Evolutionary conservation across 108 stramenopile genomes (phyloP), one percentile per base, ranked within the genome.

Genomic region (Chaetoceros tenuissimus): DNA sequence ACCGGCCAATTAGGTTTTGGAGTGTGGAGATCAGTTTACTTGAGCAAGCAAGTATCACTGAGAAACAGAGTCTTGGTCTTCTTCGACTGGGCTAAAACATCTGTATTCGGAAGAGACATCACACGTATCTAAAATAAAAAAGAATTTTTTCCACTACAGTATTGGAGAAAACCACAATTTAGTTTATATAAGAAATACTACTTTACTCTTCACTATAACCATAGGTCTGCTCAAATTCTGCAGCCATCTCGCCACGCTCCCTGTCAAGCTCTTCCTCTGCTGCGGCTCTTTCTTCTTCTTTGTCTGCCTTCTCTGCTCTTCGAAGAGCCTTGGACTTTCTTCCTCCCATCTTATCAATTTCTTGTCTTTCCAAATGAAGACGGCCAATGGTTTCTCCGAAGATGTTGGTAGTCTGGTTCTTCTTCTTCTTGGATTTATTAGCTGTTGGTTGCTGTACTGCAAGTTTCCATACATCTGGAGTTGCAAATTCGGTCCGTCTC

Each of bases 321-420:
- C 88, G 78, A 44, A 95, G 71, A 13, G 94, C 91, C 77, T 92
- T 95, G 60, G 65, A 57, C 72, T 91, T 96, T 43, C 84, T 73
- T 29, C 90, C 89, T 7, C 72, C 58, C 63, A 88, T 83, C 29
- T 73, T 78, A 43, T 84, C 88, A 31, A 98, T 77, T 69, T 99
- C 79, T 76, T 99, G 99, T 59, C 77, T 87, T 50, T 96, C 88
- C 51, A 99, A 59, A 73, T 99, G 98, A 51, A 99, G 66, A 27
- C 96, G 81, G 29, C 96, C 99, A 60, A 97, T 64, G 43, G 84
- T 95, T 63, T 98, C 99, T 43, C 98, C 98, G 60, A 99, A 86
- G 25, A 89, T 58, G 60, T 96, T 96, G 25, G 88, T 89, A 7
- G 94, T 82, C 62, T 95, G 91, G 51, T 89, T 92, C 90, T 98